These are phyloP conservation scores for Lepidium campestre DNA, from an alignment of 441 rosid species.

Conservation along the genomic window DNA sequence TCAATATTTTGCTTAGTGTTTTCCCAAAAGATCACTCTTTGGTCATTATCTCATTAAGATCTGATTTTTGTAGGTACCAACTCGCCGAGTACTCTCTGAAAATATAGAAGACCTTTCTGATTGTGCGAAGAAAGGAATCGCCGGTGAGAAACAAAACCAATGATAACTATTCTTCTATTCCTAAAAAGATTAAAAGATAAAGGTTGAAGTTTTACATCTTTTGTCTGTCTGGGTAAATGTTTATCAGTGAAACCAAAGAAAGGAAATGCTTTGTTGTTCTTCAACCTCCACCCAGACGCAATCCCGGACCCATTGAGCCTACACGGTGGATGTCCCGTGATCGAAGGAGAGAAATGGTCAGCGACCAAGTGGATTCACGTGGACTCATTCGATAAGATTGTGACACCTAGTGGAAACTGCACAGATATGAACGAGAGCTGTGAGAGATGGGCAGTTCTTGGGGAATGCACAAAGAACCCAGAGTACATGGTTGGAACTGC, in stretches of 20 bases:
- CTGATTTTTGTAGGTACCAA: conserved; percentile 6
- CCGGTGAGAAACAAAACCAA: conserved; percentile 43
- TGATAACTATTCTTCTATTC: background rate
- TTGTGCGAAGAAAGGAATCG: conserved; percentile 83
- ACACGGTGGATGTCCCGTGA: conserved; percentile 93
- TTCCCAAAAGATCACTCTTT: background rate
- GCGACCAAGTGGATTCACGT: conserved; percentile 98
- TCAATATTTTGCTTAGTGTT: background rate
- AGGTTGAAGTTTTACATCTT: background rate
- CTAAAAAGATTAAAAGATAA: background rate
- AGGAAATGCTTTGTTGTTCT: conserved; percentile 93
- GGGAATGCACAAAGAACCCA: conserved; percentile 76
- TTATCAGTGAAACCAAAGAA: conserved; percentile 68
- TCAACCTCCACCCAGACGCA: conserved; percentile 71
- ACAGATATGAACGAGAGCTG: conserved; percentile 66
- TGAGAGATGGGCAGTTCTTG: conserved; percentile 89
- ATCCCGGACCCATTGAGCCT: conserved; percentile 69
- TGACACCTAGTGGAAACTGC: conserved; percentile 54
- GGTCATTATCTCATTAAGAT: background rate
- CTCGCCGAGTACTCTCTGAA: conserved; percentile 51
- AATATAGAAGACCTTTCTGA: conserved; percentile 68
- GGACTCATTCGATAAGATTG: conserved; percentile 67
- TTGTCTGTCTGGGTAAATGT: background rate
- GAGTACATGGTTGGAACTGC: conserved; percentile 87
- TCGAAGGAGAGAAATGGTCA: conserved; percentile 97